A percentile compares a stretch with the other conserved stretches of the same genome.
Conservation (phyloP, 2,329 filamentous ascomycete genomes). For the Xylariaceae sp. region DNA sequence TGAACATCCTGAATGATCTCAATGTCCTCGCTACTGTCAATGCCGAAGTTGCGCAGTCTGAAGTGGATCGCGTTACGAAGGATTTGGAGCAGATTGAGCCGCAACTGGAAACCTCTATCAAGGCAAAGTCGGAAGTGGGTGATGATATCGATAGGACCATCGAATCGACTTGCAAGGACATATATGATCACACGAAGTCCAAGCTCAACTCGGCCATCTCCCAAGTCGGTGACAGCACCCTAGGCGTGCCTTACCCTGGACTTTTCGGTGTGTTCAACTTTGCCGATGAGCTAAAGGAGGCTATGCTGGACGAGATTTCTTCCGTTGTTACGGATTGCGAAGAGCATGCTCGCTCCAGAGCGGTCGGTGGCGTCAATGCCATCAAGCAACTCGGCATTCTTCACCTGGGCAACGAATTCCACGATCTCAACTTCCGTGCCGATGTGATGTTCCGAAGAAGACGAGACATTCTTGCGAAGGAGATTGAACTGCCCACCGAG, state of each 20-base stretch:
- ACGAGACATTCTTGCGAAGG: conserved; percentile 72
- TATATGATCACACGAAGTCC: conserved; percentile 77
- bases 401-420: conserved; percentile 82
- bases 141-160: conserved; percentile 78
- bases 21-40: conserved; percentile 80
- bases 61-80: conserved; percentile 74
- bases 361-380: conserved; percentile 72
- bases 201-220: conserved; percentile 71
- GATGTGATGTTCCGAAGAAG: conserved; percentile 92
- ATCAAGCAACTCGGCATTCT: conserved; percentile 85
- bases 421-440: conserved; percentile 79
- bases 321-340: conserved; percentile 75
- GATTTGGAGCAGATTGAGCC: conserved; percentile 82
- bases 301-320: conserved; percentile 85
- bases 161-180: conserved; percentile 76
- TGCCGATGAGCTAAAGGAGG: conserved; percentile 85
- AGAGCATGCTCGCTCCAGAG: conserved; percentile 73
- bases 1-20: conserved; percentile 88
- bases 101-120: conserved; percentile 75
- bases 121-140: conserved; percentile 71
- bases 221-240: conserved; percentile 68
- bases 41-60: conserved; percentile 75
- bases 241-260: conserved; percentile 82
- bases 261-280: conserved; percentile 82
- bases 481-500: conserved; percentile 84